Evolutionary conservation across 2,329 filamentous ascomycete genomes (phyloP).

Genomic region (Cadophora sp.): DNA sequence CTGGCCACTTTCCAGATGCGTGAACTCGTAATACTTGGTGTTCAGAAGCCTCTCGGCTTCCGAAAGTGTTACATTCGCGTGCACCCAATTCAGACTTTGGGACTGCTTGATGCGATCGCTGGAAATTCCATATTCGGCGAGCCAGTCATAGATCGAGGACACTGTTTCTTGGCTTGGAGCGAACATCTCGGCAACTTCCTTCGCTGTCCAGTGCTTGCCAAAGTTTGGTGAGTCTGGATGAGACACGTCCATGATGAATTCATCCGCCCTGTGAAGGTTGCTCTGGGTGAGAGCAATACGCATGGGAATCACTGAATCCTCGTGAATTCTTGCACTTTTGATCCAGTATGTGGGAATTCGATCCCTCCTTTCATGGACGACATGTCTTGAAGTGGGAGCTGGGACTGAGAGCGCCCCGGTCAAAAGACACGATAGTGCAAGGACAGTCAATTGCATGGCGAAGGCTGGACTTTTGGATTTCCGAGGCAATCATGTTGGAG

Average conservation of each 20-base stretch:
- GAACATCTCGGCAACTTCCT: constrained; percentile 43
- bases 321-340: constrained; percentile 25
- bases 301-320: constrained; percentile 31
- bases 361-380: constrained; percentile 36
- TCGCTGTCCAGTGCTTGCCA: constrained; percentile 44
- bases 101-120: constrained; percentile 55
- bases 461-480: background rate
- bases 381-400: constrained; percentile 25
- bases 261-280: constrained; percentile 52
- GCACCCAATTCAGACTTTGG: constrained; percentile 38
- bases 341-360: constrained; percentile 27
- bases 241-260: constrained; percentile 50
- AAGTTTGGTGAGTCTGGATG: constrained; percentile 45
- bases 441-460: constrained; percentile 31
- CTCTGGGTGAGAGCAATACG: constrained; percentile 51
- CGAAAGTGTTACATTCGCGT: constrained; percentile 44
- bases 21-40: constrained; percentile 50
- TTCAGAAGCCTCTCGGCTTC: constrained; percentile 59
- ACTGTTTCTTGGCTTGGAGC: constrained; percentile 52
- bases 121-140: constrained; percentile 57
- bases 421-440: constrained; percentile 23
- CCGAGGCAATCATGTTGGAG: background rate
- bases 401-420: constrained; percentile 25
- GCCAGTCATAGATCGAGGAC: constrained; percentile 52
- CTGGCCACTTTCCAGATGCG: constrained; percentile 31